A percentile compares a stretch with the other conserved stretches of the same genome.
phyloP scores from a whole-genome alignment of 768 basidiomycete genomes.

The Trametes cubensis region DNA sequence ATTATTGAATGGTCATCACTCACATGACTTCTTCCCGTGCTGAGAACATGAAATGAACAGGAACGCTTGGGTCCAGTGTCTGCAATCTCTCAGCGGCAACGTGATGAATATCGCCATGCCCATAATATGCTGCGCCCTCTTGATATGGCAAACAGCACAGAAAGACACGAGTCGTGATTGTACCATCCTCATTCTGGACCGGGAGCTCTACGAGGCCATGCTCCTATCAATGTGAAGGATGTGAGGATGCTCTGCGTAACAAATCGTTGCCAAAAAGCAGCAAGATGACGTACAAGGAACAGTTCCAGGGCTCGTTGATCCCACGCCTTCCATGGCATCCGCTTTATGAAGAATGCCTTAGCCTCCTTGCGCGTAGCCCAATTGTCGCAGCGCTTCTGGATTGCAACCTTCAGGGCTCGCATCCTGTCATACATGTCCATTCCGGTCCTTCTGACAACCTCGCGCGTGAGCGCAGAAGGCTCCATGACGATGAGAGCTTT shows the following conservation, averaged over 20 bases:
- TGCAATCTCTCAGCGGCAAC: neutral
- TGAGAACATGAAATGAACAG: neutral
- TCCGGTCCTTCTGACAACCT: slow-evolving; percentile 38
- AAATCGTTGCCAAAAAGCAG: neutral
- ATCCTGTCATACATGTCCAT: slow-evolving; percentile 42
- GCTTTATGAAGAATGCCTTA: slow-evolving; percentile 44
- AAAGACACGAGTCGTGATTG: neutral
- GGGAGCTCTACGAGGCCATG: neutral
- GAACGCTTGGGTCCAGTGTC: neutral
- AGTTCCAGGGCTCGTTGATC: slow-evolving; percentile 43
- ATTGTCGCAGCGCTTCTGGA: slow-evolving; percentile 40
- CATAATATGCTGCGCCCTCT: neutral
- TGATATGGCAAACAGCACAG: slow-evolving; percentile 4
- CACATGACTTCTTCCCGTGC: neutral
- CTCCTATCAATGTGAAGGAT: neutral
- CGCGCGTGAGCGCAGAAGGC: slow-evolving; percentile 44
- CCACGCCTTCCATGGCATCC: slow-evolving; percentile 51
- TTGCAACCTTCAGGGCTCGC: slow-evolving; percentile 33
- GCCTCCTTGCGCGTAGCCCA: slow-evolving; percentile 49
- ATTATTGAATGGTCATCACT: neutral
- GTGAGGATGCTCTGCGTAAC: too few relatives aligned
- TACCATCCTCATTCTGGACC: neutral
- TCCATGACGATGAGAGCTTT: slow-evolving; percentile 47
- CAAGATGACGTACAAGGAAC: slow-evolving; percentile 27
- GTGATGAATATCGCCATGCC: slow-evolving; percentile 1